Evolutionary conservation across 2,329 filamentous ascomycete genomes (phyloP), one percentile per base, ranked within the genome.

Genomic region (Aureobasidium zeae): DNA sequence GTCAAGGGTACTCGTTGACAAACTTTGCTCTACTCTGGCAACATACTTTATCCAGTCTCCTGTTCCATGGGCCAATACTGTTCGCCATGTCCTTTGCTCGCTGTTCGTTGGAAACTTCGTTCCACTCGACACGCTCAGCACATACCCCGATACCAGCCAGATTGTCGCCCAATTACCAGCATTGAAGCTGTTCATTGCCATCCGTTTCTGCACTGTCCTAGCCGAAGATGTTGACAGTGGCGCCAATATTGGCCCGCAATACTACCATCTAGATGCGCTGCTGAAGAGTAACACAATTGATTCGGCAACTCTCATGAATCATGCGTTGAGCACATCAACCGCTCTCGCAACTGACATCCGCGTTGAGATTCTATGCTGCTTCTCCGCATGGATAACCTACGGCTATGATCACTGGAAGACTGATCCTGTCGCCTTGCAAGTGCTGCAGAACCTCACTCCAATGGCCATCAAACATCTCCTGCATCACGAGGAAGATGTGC

Each of bases 31-130:
- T n/a, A 82, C 83, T 5, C 64, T 89, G 5, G 80, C 82, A 12
- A 81, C 81, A 15, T 86, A 81, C 56, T 87, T 84, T 55, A 69
- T 85, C 22, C 81, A 81, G 46, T 83, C 83, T 49, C 76, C 82
- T 9, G 64, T 71, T 9, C 66, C 74, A 5, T 89, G 84, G 82
- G 66, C 69, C n/a, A 65, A 65, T 38, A 84, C 79, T 49, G 60
- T 86, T 24, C 70, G 69, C 26, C 79, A 83, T 54, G 63, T 86
- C n/a, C 55, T 77, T 13, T 41, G 29, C 30, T 46, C 44, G 5
- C 16, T 46, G 17, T 17, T 41, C n/a, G 22, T 29, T 16, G n/a
- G 31, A 3, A 24, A 29, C n/a, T 17, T 41, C 5, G 36, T 46
- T 6, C 24, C 44, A 9, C 47, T 50, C 25, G 47, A 52, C 13